Percentiles rank a stretch among this genome's conserved stretches.
Evolutionary conservation across 192 early-diverging fungal species (phyloP).

Genomic region (Coemansia sp.): DNA sequence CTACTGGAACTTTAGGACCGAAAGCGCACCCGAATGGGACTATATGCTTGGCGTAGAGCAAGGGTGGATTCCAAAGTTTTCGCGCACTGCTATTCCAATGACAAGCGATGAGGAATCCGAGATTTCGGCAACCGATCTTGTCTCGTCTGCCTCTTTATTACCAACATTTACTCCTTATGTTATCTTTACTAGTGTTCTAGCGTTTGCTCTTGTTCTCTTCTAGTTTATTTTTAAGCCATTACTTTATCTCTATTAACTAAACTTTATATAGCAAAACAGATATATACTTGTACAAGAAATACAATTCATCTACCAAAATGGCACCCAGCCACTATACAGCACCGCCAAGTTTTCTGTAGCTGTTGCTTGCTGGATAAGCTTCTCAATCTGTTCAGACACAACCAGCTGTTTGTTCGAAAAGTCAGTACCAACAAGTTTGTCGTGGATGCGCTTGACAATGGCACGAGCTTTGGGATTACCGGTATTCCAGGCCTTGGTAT

Average conservation of each 20-base stretch:
- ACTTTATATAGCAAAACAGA: background rate
- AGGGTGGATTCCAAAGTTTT: constrained; percentile 64
- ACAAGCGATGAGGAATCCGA: constrained; percentile 3
- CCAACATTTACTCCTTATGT: background rate
- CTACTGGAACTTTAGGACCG: constrained; percentile 74
- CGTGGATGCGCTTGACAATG: constrained; percentile 90
- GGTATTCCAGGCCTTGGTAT: constrained; percentile 38
- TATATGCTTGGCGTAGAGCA: constrained; percentile 65
- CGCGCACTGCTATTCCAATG: constrained; percentile 29
- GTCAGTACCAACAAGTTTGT: constrained; percentile 95
- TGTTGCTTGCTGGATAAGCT: constrained; percentile 88
- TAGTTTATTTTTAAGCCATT: background rate
- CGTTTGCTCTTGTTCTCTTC: background rate
- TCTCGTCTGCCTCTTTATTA: background rate
- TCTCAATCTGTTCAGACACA: constrained; percentile 87
- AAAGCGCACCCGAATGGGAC: constrained; percentile 70
- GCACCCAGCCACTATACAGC: constrained; percentile 40
- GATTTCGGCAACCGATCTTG: constrained; percentile 8
- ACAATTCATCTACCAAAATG: constrained; percentile 27
- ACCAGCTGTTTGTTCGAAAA: constrained; percentile 81
- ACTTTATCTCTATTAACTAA: background rate
- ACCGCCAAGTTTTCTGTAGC: constrained; percentile 81
- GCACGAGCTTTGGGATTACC: constrained; percentile 79
- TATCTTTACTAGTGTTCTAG: background rate
- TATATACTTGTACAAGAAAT: no score